phyloP scores from a whole-genome alignment of 139 green algal genomes.

The Chlorella sp. region DNA sequence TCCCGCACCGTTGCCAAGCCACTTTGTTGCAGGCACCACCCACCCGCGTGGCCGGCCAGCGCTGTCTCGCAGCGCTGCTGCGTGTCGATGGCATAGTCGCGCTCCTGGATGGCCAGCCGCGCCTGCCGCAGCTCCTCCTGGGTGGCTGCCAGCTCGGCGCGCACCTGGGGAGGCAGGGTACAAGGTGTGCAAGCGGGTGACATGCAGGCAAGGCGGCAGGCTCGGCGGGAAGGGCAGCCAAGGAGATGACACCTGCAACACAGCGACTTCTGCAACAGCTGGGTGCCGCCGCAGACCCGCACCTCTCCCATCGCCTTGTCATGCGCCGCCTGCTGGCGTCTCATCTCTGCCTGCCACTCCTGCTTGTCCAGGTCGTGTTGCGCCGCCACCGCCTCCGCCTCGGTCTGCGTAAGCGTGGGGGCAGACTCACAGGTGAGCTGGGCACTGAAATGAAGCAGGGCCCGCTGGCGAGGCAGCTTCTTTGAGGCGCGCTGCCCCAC shows the following conservation, averaged over 20 bases:
- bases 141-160: constrained; percentile 32
- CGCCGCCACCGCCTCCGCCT: constrained; percentile 37
- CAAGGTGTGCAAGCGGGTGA: neutral
- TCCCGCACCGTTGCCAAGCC: too few relatives aligned
- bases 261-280: neutral
- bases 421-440: too few relatives aligned
- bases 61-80: constrained; percentile 42
- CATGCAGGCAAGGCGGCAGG: neutral
- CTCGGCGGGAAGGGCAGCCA: neutral
- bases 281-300: neutral
- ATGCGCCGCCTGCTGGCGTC: neutral
- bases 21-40: too few relatives aligned
- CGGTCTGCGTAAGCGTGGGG: too few relatives aligned
- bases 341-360: constrained; percentile 15
- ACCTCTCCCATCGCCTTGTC: constrained; percentile 24
- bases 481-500: too few relatives aligned
- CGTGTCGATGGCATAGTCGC: constrained; percentile 50
- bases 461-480: too few relatives aligned
- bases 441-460: too few relatives aligned
- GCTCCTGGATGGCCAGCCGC: constrained; percentile 39
- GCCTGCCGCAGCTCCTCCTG: constrained; percentile 35
- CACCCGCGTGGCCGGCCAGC: constrained; percentile 45
- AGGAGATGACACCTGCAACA: neutral
- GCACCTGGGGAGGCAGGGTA: constrained; percentile 17
- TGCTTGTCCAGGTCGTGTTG: constrained; percentile 38